Percentiles rank a stretch among this genome's conserved stretches.
Evolutionary conservation across 2,329 filamentous ascomycete species (phyloP).

Genomic region (Aspergillus terreus): DNA sequence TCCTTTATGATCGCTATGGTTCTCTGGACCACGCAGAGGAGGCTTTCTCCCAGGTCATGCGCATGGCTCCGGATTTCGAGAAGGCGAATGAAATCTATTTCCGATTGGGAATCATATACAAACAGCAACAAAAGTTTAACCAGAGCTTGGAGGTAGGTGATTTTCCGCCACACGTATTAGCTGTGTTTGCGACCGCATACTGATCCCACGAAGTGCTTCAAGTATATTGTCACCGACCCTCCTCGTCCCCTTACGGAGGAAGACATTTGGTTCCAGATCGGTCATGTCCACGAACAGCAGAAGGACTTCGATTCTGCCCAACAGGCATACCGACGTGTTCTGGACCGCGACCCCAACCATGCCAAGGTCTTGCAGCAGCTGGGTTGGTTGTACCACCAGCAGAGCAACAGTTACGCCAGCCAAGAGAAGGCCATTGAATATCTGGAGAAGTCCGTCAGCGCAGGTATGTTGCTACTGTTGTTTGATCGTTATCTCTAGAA

Average conservation of each 20-base stretch:
- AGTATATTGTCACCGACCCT: constrained; percentile 92
- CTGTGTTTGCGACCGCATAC: constrained; percentile 9
- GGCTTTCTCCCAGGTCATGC: constrained; percentile 97
- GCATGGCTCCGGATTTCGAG: constrained; percentile 95
- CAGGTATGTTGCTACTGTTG: constrained; percentile 58
- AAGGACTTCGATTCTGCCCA: constrained; percentile 98
- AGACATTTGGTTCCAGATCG: constrained; percentile 99
- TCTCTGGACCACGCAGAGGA: constrained; percentile 96
- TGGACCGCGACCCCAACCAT: constrained; percentile 92
- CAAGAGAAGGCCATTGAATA: constrained; percentile 97
- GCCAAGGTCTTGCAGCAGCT: constrained; percentile 98
- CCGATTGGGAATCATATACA: constrained; percentile 98
- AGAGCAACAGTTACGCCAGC: constrained; percentile 83
- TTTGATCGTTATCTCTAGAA: background rate
- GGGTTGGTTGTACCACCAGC: constrained; percentile 95
- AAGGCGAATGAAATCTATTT: constrained; percentile 99
- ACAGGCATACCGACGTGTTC: constrained; percentile 83
- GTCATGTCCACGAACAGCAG: constrained; percentile 96
- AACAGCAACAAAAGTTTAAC: constrained; percentile 90
- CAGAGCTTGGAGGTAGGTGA: constrained; percentile 80
- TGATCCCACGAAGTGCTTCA: constrained; percentile 70
- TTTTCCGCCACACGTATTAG: background rate
- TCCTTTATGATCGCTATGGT: constrained; percentile 93
- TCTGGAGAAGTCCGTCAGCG: constrained; percentile 90
- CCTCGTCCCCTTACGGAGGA: constrained; percentile 91